phyloP scores from a whole-genome alignment of 495 filamentous ascomycete species.

The Penicillium coprophilum region DNA sequence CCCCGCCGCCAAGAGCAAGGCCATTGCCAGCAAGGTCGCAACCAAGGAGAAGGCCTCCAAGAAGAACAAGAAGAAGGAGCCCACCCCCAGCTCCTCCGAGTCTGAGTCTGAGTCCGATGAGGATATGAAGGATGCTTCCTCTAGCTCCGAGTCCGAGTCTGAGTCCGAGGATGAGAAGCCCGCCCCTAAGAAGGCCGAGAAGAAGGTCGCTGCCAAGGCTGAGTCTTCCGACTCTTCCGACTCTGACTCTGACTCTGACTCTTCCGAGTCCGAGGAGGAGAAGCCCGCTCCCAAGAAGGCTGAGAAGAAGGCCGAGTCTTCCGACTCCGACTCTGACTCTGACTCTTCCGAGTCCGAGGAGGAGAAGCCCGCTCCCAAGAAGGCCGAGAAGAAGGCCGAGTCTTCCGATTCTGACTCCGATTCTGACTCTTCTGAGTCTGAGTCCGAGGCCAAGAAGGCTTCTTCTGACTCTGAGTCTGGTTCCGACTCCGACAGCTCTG shows the following conservation, averaged over 20 bases:
- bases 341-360: slow-evolving; percentile 33
- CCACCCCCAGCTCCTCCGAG: slow-evolving; percentile 48
- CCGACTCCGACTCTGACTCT: slow-evolving; percentile 25
- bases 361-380: slow-evolving; percentile 35
- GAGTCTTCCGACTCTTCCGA: slow-evolving; percentile 43
- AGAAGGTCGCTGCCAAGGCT: slow-evolving; percentile 31
- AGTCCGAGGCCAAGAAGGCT: slow-evolving; percentile 33
- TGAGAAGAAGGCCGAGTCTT: slow-evolving; percentile 23
- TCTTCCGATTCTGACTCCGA: slow-evolving; percentile 42
- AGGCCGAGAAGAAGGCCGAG: slow-evolving; percentile 40
- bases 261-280: slow-evolving; percentile 34
- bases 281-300: slow-evolving; percentile 31
- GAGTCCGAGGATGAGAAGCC: slow-evolving; percentile 38
- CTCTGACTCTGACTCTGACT: slow-evolving; percentile 34
- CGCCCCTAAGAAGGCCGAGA: slow-evolving; percentile 33
- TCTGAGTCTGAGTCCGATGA: slow-evolving; percentile 46
- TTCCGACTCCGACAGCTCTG: slow-evolving; percentile 35
- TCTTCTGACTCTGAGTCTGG: slow-evolving; percentile 33
- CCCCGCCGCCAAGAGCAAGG: slow-evolving; percentile 52
- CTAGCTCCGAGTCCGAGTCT: slow-evolving; percentile 33
- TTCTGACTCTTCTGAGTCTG: slow-evolving; percentile 33
- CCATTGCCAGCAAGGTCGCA: slow-evolving; percentile 45
- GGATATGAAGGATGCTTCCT: slow-evolving; percentile 37
- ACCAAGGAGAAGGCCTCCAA: slow-evolving; percentile 40
- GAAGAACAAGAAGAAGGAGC: slow-evolving; percentile 50